Evolutionary conservation across 1,284 basidiomycete genomes (phyloP).

Genomic region (Ganoderma lucidum): DNA sequence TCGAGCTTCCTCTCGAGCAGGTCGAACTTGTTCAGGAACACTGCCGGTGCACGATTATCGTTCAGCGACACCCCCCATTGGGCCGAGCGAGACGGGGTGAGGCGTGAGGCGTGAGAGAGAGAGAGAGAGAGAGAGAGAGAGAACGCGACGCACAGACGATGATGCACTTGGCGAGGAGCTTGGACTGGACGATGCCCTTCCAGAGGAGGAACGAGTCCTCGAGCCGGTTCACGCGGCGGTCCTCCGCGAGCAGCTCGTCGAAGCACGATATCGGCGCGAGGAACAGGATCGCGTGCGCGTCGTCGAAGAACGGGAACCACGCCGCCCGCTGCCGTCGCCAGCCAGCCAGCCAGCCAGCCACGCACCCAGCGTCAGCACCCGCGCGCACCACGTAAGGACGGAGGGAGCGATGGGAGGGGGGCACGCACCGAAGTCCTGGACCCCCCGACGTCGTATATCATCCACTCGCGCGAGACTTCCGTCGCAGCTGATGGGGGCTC

Average conservation of each 20-base stretch:
- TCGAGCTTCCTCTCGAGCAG: slow-evolving; percentile 50
- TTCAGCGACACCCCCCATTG: neutral
- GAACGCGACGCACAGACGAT: slow-evolving; percentile 50
- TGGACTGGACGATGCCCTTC: slow-evolving; percentile 62
- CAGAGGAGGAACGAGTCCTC: slow-evolving; percentile 74
- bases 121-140: neutral
- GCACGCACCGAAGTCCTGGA: slow-evolving; percentile 41
- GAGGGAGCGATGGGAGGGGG: neutral
- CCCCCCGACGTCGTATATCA: slow-evolving; percentile 51
- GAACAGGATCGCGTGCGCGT: slow-evolving; percentile 75
- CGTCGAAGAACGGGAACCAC: slow-evolving; percentile 70
- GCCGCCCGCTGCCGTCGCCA: slow-evolving; percentile 41
- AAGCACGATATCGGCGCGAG: slow-evolving; percentile 76
- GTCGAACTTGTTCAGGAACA: slow-evolving; percentile 76
- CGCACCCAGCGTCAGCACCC: neutral
- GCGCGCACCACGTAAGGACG: neutral
- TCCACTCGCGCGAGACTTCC: slow-evolving; percentile 42
- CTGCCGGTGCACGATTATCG: slow-evolving; percentile 19
- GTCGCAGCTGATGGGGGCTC: slow-evolving; percentile 15
- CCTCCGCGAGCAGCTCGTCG: slow-evolving; percentile 69
- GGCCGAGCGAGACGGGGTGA: neutral
- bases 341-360: too few relatives aligned
- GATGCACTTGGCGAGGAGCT: slow-evolving; percentile 61
- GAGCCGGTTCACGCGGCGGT: slow-evolving; percentile 65
- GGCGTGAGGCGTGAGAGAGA: neutral